Base-by-base conservation (phyloP, 768 basidiomycete genomes). In the Xerocomus potaroensis region DNA sequence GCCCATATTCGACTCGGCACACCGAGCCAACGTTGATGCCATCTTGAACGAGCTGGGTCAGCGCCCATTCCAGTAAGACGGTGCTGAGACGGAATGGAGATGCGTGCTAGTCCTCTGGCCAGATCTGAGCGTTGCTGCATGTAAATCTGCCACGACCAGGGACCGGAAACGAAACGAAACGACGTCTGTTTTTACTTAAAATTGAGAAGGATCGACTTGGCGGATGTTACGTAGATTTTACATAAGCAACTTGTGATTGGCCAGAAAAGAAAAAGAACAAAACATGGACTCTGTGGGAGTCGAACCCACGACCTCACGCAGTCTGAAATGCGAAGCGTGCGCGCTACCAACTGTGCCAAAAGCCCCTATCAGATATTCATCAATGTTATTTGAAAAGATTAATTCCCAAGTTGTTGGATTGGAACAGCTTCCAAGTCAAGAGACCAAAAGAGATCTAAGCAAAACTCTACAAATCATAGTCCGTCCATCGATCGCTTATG, bases 1-100 rank as follows among this genome's bases (percentile, higher is more conserved):
- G 77, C 68, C 80, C 83, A 87, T 64, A 88, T 81, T 50, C 84
- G 78, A 64, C 80, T 79, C 4, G 79, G 78, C 55, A 86, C 74
- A 54, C 79, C 81, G 49, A 87, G 65, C 39, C 64, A 76, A 53
- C 82, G 79, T 57, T 78, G 75, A 56, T 67, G 70, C 51, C 80
- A 70, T 48, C 77, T 75, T 4, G 81, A 73, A n/a, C 61, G 63
- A 37, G 78, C 76, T 42, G 83, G 16, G 56, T 71, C 67, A 18
- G 29, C 19, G 40, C 69, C 72, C 77, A 79, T 78, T 27, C 62
- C 64, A n/a, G 68, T 64, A 39, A 75, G 66, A 41, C 47, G 57
- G 24, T 62, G 59, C 18, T 72, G 68, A 48, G 72, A 61, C 49
- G 72, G 65, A 65, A 74, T 62, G 51, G 73, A 66, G 67, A 86